Percentiles rank a stretch among this genome's conserved stretches.
These are phyloP conservation scores for Pleurozium schreberi DNA, from an alignment of 225 moss, liverwort and hornwort species.

Conservation along the genomic window DNA sequence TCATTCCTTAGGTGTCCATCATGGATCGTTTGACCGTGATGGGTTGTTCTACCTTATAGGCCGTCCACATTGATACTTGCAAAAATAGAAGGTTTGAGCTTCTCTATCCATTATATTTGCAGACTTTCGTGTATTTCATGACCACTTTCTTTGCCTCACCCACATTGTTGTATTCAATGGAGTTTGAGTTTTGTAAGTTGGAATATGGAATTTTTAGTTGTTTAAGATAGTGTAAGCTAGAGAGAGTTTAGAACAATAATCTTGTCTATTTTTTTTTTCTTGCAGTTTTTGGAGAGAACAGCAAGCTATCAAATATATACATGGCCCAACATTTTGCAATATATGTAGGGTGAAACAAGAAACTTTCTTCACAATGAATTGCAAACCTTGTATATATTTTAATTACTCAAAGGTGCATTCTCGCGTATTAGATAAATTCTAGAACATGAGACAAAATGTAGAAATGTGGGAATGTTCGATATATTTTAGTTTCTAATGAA, in stretches of 20 bases:
- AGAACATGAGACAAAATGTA: too few relatives aligned
- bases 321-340: not conserved
- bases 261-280: accelerated
- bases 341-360: accelerated
- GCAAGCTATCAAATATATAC: not conserved
- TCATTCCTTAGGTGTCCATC: too few relatives aligned
- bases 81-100: not conserved
- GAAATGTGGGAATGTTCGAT: not conserved
- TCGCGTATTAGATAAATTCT: too few relatives aligned
- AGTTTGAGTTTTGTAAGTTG: not conserved
- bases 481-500: not conserved
- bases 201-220: accelerated
- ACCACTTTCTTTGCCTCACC: accelerated
- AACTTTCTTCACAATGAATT: not conserved
- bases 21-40: too few relatives aligned
- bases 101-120: too few relatives aligned
- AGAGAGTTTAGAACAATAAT: accelerated
- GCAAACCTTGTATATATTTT: too few relatives aligned
- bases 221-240: not conserved
- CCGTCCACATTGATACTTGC: not conserved
- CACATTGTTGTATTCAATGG: accelerated
- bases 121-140: accelerated
- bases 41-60: too few relatives aligned
- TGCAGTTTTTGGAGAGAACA: accelerated
- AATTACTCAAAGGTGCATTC: too few relatives aligned